phyloP scores from a whole-genome alignment of 306 rosid species.

The Hylodesmum podocarpum region DNA sequence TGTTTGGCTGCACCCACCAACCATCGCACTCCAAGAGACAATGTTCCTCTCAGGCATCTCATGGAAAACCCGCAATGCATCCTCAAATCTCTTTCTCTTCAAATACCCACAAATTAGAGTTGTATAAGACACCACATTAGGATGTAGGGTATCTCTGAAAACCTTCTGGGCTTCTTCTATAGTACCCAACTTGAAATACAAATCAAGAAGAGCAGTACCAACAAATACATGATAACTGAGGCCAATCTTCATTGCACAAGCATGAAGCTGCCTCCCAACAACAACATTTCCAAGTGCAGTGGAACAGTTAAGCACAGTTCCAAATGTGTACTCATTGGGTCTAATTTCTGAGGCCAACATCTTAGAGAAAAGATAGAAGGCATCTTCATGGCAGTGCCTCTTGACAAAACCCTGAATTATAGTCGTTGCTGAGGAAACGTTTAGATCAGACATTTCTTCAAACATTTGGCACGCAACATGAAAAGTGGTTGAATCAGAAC shows the following conservation, averaged over 20 bases:
- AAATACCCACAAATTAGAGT: constrained; percentile 71
- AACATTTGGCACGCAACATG: constrained; percentile 60
- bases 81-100: constrained; percentile 55
- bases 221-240: constrained; percentile 62
- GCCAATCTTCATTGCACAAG: constrained; percentile 57
- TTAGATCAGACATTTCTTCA: constrained; percentile 56
- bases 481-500: constrained; percentile 32
- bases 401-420: constrained; percentile 53
- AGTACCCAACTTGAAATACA: constrained; percentile 66
- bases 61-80: constrained; percentile 57
- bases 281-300: constrained; percentile 41
- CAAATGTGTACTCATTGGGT: constrained; percentile 82
- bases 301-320: constrained; percentile 64
- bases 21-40: constrained; percentile 87
- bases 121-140: constrained; percentile 87
- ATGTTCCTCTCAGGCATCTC: constrained; percentile 78
- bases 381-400: constrained; percentile 50
- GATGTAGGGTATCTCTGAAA: constrained; percentile 53
- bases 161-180: constrained; percentile 58
- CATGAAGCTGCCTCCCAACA: constrained; percentile 72
- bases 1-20: constrained; percentile 80
- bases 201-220: constrained; percentile 78
- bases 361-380: constrained; percentile 56
- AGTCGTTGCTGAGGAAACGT: constrained; percentile 62
- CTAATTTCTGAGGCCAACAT: constrained; percentile 54